phyloP scores from a whole-genome alignment of 345 rosid genomes.

The Eucalyptus cloeziana region DNA sequence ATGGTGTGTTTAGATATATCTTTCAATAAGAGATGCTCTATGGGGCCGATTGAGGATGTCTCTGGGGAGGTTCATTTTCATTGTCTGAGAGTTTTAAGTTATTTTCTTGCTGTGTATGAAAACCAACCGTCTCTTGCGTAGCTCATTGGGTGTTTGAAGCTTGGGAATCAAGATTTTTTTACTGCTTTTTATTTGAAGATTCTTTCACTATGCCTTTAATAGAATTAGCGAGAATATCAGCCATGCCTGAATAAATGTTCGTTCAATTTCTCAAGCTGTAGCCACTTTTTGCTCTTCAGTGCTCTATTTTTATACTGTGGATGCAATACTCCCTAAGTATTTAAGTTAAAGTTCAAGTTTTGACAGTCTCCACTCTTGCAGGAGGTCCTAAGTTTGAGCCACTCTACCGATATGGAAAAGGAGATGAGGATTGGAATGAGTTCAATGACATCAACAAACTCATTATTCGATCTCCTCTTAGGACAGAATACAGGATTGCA shows the following conservation, averaged over 20 bases:
- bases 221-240: not conserved
- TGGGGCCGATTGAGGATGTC: not conserved
- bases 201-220: not conserved
- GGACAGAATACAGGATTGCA: conserved; percentile 94
- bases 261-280: not conserved
- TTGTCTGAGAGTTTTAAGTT: not conserved
- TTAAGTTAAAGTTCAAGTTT: not conserved
- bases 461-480: conserved; percentile 90
- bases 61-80: not conserved
- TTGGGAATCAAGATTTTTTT: not conserved
- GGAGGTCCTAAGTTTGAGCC: conserved; percentile 99
- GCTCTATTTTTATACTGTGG: not conserved
- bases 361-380: conserved; percentile 4
- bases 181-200: not conserved
- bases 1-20: not conserved
- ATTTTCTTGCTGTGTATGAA: not conserved
- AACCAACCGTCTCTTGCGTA: not conserved
- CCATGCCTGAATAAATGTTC: not conserved
- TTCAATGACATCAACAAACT: conserved; percentile 99
- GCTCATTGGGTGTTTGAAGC: not conserved
- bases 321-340: not conserved
- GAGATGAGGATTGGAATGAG: conserved; percentile 99
- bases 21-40: not conserved
- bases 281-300: not conserved
- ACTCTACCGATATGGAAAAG: conserved; percentile 98